Evolutionary conservation across 495 filamentous ascomycete genomes (phyloP), one percentile per base, ranked within the genome.

Genomic region (Neurospora sp.): DNA sequence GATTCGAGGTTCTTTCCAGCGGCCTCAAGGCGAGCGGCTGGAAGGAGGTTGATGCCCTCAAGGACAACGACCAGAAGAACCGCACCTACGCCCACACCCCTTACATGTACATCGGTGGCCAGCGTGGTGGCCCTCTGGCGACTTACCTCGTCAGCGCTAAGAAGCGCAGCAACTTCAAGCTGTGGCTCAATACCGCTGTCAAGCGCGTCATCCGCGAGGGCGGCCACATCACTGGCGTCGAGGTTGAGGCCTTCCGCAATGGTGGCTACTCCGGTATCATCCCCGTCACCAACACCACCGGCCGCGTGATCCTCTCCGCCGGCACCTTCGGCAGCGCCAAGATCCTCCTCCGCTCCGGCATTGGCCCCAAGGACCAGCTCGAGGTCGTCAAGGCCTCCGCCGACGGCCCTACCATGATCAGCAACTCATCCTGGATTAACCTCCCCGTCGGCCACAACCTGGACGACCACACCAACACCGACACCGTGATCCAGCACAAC

Each of bases 321-420:
- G 92, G 92, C 68, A 86, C 91, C 31, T 90, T 94, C 69, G 90
- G 88, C n/a, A 89, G 88, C 5, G 86, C 92, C 22, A 93, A 93
- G 81, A 85, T 95, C 70, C 86, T 94, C 42, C 40, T 86, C 53
- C 71, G 83, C 20, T 83, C 87, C 75, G 89, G 89, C 38, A 92
- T 93, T 77, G 90, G 90, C 8, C 89, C 88, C 35, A 74, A 81
- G n/a, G 87, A 89, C 73, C 86, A 89, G 81, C 87, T 91, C 20
- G 80, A 84, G 61, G 75, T 88, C 9, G 87, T 90, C 41, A 83
- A 86, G 73, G 78, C 79, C 70, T 86, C 85, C 3, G 80, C 82
- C 35, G 84, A 88, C 70, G 87, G 89, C 22, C 78, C 86, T 8
- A 82, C 79, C n/a, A 85, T 90, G 83, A 85, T 88, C 73, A 79